These are phyloP conservation scores for Laburnicola sp. DNA, from an alignment of 2,329 filamentous ascomycete genomes.

Conservation along the genomic window DNA sequence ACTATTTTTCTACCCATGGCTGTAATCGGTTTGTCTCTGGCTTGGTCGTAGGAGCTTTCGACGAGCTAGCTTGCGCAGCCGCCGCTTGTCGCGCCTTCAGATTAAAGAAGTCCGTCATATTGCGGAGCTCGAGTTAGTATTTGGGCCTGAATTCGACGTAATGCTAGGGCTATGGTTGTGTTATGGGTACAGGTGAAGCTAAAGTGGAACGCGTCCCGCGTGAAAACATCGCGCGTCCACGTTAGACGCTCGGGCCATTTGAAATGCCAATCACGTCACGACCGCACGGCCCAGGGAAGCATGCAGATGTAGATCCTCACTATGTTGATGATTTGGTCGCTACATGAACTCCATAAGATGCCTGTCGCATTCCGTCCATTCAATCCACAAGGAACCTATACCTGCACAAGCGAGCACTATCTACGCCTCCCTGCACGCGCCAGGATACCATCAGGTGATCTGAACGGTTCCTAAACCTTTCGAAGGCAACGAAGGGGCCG, in stretches of 20 bases:
- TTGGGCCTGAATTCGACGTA: conserved; percentile 1
- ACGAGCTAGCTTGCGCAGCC: conserved; percentile 71
- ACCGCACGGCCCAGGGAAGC: neutral
- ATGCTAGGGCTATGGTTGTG: neutral
- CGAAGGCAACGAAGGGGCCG: neutral
- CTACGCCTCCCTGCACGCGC: neutral
- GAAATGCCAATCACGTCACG: conserved; percentile 20
- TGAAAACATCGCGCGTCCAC: conserved; percentile 35
- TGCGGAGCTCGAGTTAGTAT: conserved; percentile 4
- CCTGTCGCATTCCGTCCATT: neutral
- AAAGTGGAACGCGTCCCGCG: conserved; percentile 40
- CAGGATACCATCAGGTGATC: neutral
- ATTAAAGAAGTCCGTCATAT: conserved; percentile 92
- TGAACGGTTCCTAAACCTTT: too few species aligned
- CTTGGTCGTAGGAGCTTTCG: conserved; percentile 65
- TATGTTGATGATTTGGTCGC: too few species aligned
- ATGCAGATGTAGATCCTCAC: too few species aligned
- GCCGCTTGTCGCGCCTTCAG: conserved; percentile 80
- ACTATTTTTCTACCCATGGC: conserved; percentile 99
- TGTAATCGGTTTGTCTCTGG: conserved; percentile 70
- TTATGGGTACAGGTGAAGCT: conserved; percentile 15
- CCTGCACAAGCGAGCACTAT: neutral
- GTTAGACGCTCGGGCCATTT: conserved; percentile 26
- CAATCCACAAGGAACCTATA: neutral
- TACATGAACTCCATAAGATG: neutral